phyloP scores from a whole-genome alignment of 108 stramenopile genomes.

The Nitzschia palea region DNA sequence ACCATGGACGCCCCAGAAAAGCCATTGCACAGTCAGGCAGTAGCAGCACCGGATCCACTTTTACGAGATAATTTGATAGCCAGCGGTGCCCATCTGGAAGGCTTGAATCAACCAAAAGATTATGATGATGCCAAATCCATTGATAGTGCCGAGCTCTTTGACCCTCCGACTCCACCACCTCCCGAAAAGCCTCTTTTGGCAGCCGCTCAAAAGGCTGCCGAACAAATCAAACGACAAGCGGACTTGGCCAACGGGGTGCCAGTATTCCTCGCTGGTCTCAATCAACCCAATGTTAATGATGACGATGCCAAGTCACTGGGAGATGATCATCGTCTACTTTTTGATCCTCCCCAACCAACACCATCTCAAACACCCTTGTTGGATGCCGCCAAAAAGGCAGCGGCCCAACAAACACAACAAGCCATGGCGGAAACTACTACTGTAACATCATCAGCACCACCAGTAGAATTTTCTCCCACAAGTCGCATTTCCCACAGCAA shows the following conservation, averaged over 20 bases:
- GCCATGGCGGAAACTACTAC: background rate
- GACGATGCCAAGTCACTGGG: conserved; percentile 7
- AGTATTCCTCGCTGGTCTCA: background rate
- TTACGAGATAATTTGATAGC: background rate
- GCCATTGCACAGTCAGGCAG: background rate
- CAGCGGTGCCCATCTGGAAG: background rate
- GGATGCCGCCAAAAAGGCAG: conserved; percentile 2
- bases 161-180: background rate
- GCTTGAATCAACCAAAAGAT: conserved; percentile 5
- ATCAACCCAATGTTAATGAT: conserved; percentile 1
- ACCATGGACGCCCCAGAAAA: no score
- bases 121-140: conserved; percentile 11
- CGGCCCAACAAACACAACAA: background rate
- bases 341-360: conserved; percentile 8
- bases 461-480: background rate
- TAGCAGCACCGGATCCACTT: background rate
- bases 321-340: conserved; percentile 10
- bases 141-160: background rate
- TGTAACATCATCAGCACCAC: background rate
- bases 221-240: background rate
- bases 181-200: background rate
- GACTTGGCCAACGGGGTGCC: conserved; percentile 2
- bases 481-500: background rate
- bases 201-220: background rate
- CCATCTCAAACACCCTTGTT: background rate